Percentiles rank a stretch among this genome's conserved stretches.
Evolutionary conservation across 768 basidiomycete genomes (phyloP).

Genomic region (Auriculariales sp.): DNA sequence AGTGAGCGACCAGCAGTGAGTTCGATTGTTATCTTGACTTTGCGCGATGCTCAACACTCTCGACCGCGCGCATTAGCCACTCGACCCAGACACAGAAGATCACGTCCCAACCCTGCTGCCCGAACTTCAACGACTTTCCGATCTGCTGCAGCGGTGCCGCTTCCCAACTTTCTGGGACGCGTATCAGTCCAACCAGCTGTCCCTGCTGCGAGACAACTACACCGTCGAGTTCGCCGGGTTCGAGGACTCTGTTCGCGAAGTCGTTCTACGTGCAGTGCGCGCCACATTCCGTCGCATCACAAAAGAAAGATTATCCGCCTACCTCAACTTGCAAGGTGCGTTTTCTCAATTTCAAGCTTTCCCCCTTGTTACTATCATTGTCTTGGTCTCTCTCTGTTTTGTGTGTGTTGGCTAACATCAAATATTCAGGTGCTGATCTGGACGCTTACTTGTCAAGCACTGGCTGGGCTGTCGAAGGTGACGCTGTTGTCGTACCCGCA

Average conservation of each 20-base stretch:
- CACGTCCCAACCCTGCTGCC: constrained; percentile 62
- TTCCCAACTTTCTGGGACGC: constrained; percentile 77
- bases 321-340: constrained; percentile 52
- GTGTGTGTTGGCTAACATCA: background rate
- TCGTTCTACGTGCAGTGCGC: constrained; percentile 61
- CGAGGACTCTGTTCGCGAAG: constrained; percentile 67
- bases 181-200: constrained; percentile 56
- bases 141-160: constrained; percentile 66
- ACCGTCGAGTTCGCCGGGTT: constrained; percentile 74
- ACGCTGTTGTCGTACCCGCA: constrained; percentile 53
- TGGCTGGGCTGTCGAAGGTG: constrained; percentile 51
- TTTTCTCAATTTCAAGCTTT: background rate
- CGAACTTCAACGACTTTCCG: constrained; percentile 48
- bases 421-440: constrained; percentile 35
- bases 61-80: background rate
- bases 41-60: background rate
- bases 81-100: constrained; percentile 42
- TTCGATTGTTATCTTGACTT: background rate
- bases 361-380: background rate
- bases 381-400: background rate
- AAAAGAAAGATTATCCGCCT: constrained; percentile 49
- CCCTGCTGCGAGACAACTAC: constrained; percentile 69
- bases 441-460: constrained; percentile 44
- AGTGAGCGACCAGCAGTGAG: constrained; percentile 40
- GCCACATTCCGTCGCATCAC: constrained; percentile 67